phyloP scores from a whole-genome alignment of 768 basidiomycete genomes.

The Megacollybia marginata region DNA sequence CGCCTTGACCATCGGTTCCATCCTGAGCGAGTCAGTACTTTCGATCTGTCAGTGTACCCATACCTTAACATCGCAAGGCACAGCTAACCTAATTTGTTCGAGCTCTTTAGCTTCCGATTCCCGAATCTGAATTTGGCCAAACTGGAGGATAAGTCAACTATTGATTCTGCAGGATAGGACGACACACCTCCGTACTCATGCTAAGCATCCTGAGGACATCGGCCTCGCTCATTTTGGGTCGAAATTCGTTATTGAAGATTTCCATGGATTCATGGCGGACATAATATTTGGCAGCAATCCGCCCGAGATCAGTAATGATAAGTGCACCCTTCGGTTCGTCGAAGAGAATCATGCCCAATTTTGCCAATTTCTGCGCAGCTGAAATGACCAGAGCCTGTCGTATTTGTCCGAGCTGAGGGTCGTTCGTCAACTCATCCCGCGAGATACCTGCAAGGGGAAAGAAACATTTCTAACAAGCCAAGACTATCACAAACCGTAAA shows the following conservation, averaged over 20 bases:
- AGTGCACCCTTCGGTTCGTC: slow-evolving; percentile 53
- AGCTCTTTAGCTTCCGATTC: slow-evolving; percentile 87
- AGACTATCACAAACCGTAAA: slow-evolving; percentile 54
- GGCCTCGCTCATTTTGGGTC: slow-evolving; percentile 84
- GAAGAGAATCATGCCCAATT: slow-evolving; percentile 76
- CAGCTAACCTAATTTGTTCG: slow-evolving; percentile 52
- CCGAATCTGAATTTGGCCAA: slow-evolving; percentile 90
- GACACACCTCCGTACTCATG: slow-evolving; percentile 79
- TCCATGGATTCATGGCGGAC: slow-evolving; percentile 81
- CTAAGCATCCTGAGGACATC: slow-evolving; percentile 84
- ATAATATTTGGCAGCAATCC: slow-evolving; percentile 96
- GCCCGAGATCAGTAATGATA: slow-evolving; percentile 81
- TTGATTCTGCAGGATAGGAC: neutral
- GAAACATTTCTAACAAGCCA: slow-evolving; percentile 1
- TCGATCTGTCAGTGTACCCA: slow-evolving; percentile 5
- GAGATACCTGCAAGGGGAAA: slow-evolving; percentile 50
- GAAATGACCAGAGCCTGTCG: slow-evolving; percentile 58
- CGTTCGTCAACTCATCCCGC: slow-evolving; percentile 58
- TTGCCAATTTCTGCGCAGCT: slow-evolving; percentile 61
- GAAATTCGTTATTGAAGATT: slow-evolving; percentile 75
- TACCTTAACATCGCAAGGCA: slow-evolving; percentile 81
- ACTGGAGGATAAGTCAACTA: slow-evolving; percentile 36
- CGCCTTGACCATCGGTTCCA: slow-evolving; percentile 49
- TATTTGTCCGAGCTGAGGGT: slow-evolving; percentile 65
- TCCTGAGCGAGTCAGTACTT: no score